A percentile compares a stretch with the other conserved stretches of the same genome.
phyloP scores from a whole-genome alignment of 2,329 filamentous ascomycete genomes.

The Paecilomyces fulvus region DNA sequence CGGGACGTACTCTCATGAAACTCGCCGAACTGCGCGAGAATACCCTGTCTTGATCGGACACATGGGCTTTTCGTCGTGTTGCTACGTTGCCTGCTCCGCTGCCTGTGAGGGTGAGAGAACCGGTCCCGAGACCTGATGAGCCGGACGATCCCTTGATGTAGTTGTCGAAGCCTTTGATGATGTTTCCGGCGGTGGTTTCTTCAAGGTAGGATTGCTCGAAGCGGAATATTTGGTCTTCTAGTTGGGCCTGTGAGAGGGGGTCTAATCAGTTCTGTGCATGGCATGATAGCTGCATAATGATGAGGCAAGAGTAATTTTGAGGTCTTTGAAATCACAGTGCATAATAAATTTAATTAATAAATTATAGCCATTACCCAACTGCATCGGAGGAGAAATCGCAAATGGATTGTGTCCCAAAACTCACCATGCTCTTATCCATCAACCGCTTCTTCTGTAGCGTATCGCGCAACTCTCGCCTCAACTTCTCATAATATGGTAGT shows the following conservation, averaged over 20 bases:
- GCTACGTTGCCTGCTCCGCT: constrained; percentile 9
- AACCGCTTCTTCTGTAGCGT: constrained; percentile 57
- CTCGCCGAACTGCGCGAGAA: constrained; percentile 42
- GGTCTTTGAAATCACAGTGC: not conserved
- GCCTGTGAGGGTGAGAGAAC: constrained; percentile 23
- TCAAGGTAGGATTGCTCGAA: constrained; percentile 86
- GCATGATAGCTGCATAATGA: not conserved
- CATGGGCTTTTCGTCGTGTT: constrained; percentile 35
- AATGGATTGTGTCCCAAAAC: constrained; percentile 10
- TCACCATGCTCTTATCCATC: constrained; percentile 53
- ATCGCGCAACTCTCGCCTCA: constrained; percentile 58
- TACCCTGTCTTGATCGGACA: constrained; percentile 39
- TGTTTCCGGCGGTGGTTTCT: constrained; percentile 80
- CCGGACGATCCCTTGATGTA: constrained; percentile 83
- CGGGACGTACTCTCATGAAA: constrained; percentile 33
- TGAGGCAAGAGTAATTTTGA: not conserved
- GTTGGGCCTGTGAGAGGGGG: constrained; percentile 44
- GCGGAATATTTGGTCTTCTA: constrained; percentile 75
- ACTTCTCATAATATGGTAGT: constrained; percentile 63
- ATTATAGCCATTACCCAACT: too few species aligned
- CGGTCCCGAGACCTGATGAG: constrained; percentile 27
- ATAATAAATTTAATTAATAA: too few species aligned
- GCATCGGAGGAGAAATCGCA: not conserved
- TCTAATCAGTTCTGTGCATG: too few species aligned
- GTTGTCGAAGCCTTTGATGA: constrained; percentile 94